Evolutionary conservation across 495 filamentous ascomycete genomes (phyloP), one percentile per base, ranked within the genome.

Genomic region (Penicillium bovifimosum): DNA sequence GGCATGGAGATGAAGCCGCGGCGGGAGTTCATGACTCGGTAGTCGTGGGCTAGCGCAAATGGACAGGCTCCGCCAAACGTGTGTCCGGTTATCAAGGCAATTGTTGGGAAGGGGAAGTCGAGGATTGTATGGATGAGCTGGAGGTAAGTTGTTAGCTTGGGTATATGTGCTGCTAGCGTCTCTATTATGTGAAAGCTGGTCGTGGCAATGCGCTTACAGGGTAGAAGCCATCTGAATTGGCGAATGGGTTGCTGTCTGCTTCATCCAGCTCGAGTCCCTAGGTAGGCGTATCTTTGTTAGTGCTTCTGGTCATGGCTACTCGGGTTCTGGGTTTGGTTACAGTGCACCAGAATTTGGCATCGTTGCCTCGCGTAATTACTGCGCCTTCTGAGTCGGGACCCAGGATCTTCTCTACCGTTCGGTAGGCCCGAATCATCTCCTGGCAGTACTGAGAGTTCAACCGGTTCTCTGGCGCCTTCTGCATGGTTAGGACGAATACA

Each of bases 281-380:
- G 17, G 8, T 4, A 13, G 1, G 14, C 1, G 2, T 10, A 24
- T 24, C 20, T 32, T 0, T 39, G n/a, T 60, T 39, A 57, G 50
- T 46, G 0, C 3, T 46, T 34, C 6, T 10, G 9, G 10, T 9
- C 13, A 36, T 36, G n/a, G 4, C 11, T 36, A 16, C 13, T 34
- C 10, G 9, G 16, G 18, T 0, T 39, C 27, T 17, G 10, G 32
- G 28, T 8, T 18, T 16, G 41, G 60, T 24, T 53, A 69, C 66
- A 27, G 76, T 79, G 46, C 74, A 78, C 72, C 72, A 79, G 49
- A 78, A 79, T 47, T 79, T 79, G 4, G 68, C 61, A 65, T 78
- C 74, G 41, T 58, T 73, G 0, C 75, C 74, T 27, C 65, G 63
- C 2, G 72, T 77, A 20, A 79, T 72, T 4, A 79, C 74, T 27